These are phyloP conservation scores for Malus domestica DNA, from an alignment of 306 rosid genomes.

Conservation along the genomic window ASM211411v1 NC_041791.1:27316501-27317000, in stretches of 20 bases:
- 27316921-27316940: slow-evolving; percentile 58
- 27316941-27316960: slow-evolving; percentile 43
- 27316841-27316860: slow-evolving; percentile 89
- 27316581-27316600: no score
- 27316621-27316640: not conserved
- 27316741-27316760: not conserved
- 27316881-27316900: slow-evolving; percentile 20
- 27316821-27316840: slow-evolving; percentile 69
- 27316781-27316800: not conserved
- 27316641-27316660: not conserved
- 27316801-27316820: slow-evolving; percentile 39
- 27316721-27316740: not conserved
- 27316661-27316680: not conserved
- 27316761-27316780: not conserved
- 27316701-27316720: not conserved
- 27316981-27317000: not conserved
- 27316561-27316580: no score
- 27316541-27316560: rapidly evolving
- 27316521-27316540: no score
- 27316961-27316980: not conserved
- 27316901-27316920: slow-evolving; percentile 50
- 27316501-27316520: no score
- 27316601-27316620: no score
- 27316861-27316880: slow-evolving; percentile 48
- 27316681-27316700: not conserved